Evolutionary conservation across 2,329 filamentous ascomycete genomes (phyloP), one percentile per base, ranked within the genome.

Genomic region (Microdochium nivale): DNA sequence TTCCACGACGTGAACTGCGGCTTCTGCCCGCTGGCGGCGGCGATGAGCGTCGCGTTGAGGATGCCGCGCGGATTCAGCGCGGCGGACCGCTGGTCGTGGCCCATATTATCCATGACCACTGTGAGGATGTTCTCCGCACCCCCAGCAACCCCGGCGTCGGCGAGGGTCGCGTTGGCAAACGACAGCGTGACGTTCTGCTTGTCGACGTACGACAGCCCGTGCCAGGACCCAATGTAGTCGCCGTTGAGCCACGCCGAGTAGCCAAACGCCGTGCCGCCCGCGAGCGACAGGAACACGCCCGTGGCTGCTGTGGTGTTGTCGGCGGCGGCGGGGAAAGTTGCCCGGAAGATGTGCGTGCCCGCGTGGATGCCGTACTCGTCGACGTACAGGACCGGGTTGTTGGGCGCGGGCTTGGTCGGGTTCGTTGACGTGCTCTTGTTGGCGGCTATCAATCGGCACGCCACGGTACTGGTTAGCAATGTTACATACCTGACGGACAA

Each of bases 311-410:
- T 64, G 27, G 5, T 30, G 55, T 89, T 85, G 1, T 73, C 67
- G 16, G 84, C 84, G 1, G 71, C 76, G 3, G 86, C 80, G 1
- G 70, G 76, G 62, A 92, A 91, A 56, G 81, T 75, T 0, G 86
- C 87, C 1, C 87, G 79, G 70, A 80, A 91, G 48, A 91, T 58
- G 0, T 90, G 72, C 1, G 79, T 79, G 2, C 87, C 87, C 0
- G 81, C 76, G 63, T 88, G 75, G 66, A 83, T 91, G 24, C 87
- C 87, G 60, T 91, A 91, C 65, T 91, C 87, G 16, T 79, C 79
- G 0, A 75, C 76, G 59, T 86, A 88, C 0, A 91, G 76, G 0
- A 80, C 83, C 64, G 3, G 65, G 0, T 79, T 82, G 0, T 86
- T 82, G 0, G 87, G 90, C 2, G 85, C 68, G 2, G 75, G 68